These are phyloP conservation scores for Heliamphora pulchella DNA, from an alignment of 179 eudicot genomes.

Conservation along the genomic window DNA sequence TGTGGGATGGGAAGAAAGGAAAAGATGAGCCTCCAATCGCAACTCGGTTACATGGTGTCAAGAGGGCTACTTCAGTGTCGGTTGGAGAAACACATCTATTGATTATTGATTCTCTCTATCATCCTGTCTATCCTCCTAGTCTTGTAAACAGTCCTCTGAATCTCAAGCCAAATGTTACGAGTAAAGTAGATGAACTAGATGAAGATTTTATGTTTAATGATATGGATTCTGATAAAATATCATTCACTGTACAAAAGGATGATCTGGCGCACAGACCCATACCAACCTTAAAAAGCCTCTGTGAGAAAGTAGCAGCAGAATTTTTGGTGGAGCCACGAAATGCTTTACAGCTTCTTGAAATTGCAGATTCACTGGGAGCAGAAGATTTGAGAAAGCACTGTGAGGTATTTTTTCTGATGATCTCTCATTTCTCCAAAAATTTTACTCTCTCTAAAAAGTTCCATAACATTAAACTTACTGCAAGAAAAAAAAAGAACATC, in stretches of 20 bases:
- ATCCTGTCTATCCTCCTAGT: constrained; percentile 55
- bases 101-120: constrained; percentile 71
- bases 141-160: constrained; percentile 26
- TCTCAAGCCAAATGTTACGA: constrained; percentile 17
- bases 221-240: constrained; percentile 28
- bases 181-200: constrained; percentile 52
- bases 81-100: constrained; percentile 94
- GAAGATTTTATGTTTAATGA: constrained; percentile 68
- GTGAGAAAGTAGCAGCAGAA: constrained; percentile 84
- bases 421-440: constrained; percentile 9
- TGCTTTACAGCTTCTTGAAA: constrained; percentile 79
- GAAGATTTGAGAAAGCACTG: constrained; percentile 77
- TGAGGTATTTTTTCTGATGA: constrained; percentile 43
- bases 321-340: constrained; percentile 81
- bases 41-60: constrained; percentile 71
- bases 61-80: constrained; percentile 75
- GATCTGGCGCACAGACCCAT: constrained; percentile 23
- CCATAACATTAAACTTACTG: background rate
- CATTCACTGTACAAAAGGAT: constrained; percentile 25
- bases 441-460: background rate
- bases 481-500: background rate
- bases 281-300: constrained; percentile 84
- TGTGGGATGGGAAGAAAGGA: constrained; percentile 80
- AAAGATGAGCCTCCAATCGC: constrained; percentile 52
- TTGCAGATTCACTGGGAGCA: constrained; percentile 85